Conservation (phyloP, 176 grass and related monocot genomes). For the Urochloa ruziziensis region DNA sequence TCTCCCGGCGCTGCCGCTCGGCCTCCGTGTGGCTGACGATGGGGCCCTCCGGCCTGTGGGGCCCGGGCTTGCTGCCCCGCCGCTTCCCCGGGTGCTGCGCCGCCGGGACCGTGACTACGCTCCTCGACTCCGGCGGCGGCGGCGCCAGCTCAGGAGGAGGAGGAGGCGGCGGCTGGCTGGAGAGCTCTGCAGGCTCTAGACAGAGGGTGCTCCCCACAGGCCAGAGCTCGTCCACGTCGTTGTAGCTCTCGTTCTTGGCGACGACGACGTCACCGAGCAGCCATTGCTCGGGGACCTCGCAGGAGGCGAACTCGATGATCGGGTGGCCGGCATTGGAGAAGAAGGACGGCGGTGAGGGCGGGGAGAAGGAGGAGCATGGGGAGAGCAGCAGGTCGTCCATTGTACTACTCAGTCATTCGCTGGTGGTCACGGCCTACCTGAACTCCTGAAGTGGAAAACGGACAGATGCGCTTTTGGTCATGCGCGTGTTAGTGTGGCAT, state of each 20-base stretch:
- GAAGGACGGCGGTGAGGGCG: constrained; percentile 1
- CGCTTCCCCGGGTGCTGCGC: constrained; percentile 27
- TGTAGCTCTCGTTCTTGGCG: constrained; percentile 25
- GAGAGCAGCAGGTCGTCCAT: constrained; percentile 44
- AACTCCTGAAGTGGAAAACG: too few species aligned
- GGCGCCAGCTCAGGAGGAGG: not conserved
- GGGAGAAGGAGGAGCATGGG: constrained; percentile 27
- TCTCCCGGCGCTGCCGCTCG: constrained; percentile 77
- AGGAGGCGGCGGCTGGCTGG: not conserved
- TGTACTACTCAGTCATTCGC: too few species aligned
- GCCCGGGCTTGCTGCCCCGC: constrained; percentile 39
- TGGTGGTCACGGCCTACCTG: too few species aligned
- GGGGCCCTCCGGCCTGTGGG: not conserved
- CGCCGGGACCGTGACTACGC: not conserved
- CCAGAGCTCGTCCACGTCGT: not conserved
- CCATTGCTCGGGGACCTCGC: constrained; percentile 52
- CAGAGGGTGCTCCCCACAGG: too few species aligned
- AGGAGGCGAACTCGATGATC: constrained; percentile 42
- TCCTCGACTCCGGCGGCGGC: not conserved
- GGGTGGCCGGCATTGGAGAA: constrained; percentile 14
- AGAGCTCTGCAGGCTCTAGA: too few species aligned
- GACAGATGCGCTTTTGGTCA: too few species aligned
- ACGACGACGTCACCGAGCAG: constrained; percentile 24
- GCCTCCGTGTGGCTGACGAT: constrained; percentile 61
- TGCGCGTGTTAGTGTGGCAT: too few species aligned